Evolutionary conservation across 352 stramenopile species (phyloP), one percentile per base, ranked within the genome.

Genomic region (Phytophthora syringae): DNA sequence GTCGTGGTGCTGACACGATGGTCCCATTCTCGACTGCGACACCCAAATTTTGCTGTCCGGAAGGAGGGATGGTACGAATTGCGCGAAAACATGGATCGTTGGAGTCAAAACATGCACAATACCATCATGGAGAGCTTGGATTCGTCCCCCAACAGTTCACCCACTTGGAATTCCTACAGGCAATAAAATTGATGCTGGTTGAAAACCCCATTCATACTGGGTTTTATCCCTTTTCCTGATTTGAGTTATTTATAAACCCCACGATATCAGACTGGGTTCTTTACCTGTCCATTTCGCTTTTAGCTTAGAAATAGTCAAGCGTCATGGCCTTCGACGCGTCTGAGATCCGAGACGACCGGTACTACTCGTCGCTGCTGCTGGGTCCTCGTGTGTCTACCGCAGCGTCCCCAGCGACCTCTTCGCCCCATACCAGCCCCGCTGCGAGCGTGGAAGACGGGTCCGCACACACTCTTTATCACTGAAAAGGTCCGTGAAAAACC

Each of bases 1-100:
- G 63, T 76, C 20, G 71, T 80, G 12, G 72, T 80, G 3, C 50
- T 80, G 7, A 77, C 64, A 5, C 58, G 72, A 5, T 77, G 64
- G 68, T 50, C 67, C 4, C 75, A 67, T 50, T 74, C 72, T 21
- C 62, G 72, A 32, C 27, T 76, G 27, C 51, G 72, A 25, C 64
- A 28, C 67, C 72, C 7, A 53, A 27, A 2, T 79, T 74, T 43
- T 48, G 55, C n/a, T 79, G 2, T 60, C 63, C 71, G 52, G 20
- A 53, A 47, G 2, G 18, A 21, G 2, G 60, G 47, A 11, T 77
- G 67, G 72, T 55, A 79, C 18, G 72, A 79, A 30, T 61, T 76
- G 51, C 53, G 59, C 6, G 59, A 74, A 22, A 74, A 77, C 37
- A 72, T 79, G 59, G 67, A 74, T 47, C 64, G 72, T 4, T 79